phyloP scores from a whole-genome alignment of 306 rosid genomes.

The Trichosanthes truncata region DNA sequence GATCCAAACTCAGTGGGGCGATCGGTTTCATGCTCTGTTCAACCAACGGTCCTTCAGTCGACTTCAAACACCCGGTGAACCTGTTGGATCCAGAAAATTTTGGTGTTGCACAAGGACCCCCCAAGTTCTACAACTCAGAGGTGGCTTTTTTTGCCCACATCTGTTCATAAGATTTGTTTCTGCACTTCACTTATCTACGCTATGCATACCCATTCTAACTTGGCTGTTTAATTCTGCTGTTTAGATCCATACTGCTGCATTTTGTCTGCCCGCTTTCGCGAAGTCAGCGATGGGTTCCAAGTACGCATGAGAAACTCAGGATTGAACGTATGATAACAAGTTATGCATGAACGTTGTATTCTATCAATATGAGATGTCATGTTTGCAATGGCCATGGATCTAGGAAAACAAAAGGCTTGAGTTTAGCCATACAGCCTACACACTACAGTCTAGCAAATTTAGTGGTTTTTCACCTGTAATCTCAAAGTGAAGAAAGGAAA shows the following conservation, averaged over 20 bases:
- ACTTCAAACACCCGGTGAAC: slow-evolving; percentile 48
- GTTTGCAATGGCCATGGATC: neutral
- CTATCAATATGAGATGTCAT: neutral
- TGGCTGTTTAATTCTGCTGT: neutral
- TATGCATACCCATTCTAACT: neutral
- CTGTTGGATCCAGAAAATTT: slow-evolving; percentile 22
- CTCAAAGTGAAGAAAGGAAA: neutral
- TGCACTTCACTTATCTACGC: neutral
- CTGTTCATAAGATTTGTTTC: neutral
- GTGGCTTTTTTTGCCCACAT: slow-evolving; percentile 12
- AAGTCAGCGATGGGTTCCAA: neutral
- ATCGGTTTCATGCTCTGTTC: slow-evolving; percentile 77
- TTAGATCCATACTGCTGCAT: slow-evolving; percentile 36
- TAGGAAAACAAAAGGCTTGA: neutral
- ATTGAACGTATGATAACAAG: neutral
- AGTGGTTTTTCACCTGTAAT: neutral
- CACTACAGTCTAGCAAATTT: neutral
- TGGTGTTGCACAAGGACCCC: slow-evolving; percentile 37
- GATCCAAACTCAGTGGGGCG: slow-evolving; percentile 31
- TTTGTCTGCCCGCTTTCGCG: slow-evolving; percentile 10
- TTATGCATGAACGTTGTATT: neutral
- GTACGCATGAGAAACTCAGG: neutral
- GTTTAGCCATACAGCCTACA: neutral
- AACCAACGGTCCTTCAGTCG: slow-evolving; percentile 41
- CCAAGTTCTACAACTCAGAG: slow-evolving; percentile 60